Conservation (phyloP, 228 moss, liverwort and hornwort species). For the Sphagnum magellanicum region DNA sequence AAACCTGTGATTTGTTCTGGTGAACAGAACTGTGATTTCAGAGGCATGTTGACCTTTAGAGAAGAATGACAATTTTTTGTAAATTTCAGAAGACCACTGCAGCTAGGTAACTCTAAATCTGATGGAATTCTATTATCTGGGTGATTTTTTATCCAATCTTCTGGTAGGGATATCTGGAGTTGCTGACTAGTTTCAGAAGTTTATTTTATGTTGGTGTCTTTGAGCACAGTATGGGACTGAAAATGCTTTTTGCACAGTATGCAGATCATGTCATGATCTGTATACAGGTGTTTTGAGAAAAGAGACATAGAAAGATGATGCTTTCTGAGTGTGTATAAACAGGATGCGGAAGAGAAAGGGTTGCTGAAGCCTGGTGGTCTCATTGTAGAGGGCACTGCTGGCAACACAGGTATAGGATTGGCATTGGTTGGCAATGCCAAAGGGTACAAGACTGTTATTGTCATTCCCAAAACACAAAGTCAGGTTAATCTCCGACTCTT, state of each 20-base stretch:
- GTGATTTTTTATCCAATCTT: no score
- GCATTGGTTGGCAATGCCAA: constrained; percentile 83
- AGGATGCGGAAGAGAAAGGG: constrained; percentile 92
- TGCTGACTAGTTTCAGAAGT: no score
- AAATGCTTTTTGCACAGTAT: background rate
- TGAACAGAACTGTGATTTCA: no score
- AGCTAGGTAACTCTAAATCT: no score
- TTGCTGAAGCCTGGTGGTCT: constrained; percentile 82
- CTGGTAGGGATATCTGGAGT: no score
- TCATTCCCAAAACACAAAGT: constrained; percentile 88
- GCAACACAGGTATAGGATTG: constrained; percentile 93
- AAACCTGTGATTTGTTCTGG: no score
- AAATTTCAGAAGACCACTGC: no score
- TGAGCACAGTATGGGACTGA: background rate
- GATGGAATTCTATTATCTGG: no score
- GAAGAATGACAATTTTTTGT: no score
- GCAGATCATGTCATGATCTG: background rate
- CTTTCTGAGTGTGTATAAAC: background rate
- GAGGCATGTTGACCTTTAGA: no score
- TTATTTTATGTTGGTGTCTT: no score
- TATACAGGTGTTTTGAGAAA: background rate
- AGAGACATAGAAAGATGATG: background rate
- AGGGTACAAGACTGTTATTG: constrained; percentile 92
- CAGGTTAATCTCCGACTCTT: constrained; percentile 20
- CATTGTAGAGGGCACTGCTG: constrained; percentile 95